Conservation (phyloP, 2,329 filamentous ascomycete genomes). For the Diaporthe longicolla region DNA sequence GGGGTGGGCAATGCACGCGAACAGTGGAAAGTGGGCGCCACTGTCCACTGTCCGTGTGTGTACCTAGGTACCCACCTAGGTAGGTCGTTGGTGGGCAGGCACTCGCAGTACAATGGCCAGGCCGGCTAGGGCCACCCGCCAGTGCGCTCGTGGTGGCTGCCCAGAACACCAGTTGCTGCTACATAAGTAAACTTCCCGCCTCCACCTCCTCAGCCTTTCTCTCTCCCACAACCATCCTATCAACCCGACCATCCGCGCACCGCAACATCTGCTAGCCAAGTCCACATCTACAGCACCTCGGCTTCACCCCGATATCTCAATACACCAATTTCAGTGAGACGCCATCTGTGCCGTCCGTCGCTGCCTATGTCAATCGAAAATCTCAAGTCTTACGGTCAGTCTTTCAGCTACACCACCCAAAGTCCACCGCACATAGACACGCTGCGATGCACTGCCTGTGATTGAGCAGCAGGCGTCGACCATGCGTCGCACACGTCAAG, state of each 20-base stretch:
- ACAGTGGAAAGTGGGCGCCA: too few species aligned
- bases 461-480: neutral
- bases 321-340: slow-evolving; percentile 60
- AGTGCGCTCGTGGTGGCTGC: neutral
- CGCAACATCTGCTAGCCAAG: slow-evolving; percentile 35
- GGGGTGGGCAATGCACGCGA: too few species aligned
- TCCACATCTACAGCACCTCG: slow-evolving; percentile 32
- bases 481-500: slow-evolving; percentile 1
- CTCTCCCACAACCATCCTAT: slow-evolving; percentile 26
- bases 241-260: slow-evolving; percentile 25
- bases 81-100: neutral
- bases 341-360: slow-evolving; percentile 65
- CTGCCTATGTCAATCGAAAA: slow-evolving; percentile 96
- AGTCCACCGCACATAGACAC: neutral
- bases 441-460: neutral
- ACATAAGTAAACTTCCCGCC: too few species aligned
- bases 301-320: slow-evolving; percentile 44
- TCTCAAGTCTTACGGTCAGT: slow-evolving; percentile 73
- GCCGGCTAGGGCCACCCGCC: neutral
- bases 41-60: too few species aligned
- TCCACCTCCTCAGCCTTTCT: slow-evolving; percentile 16
- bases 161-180: slow-evolving; percentile 15
- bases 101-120: neutral
- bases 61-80: too few species aligned
- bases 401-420: neutral